A percentile compares a stretch with the other conserved stretches of the same genome.
Conservation (phyloP, 768 basidiomycete species). For the Leccinum longicurvipes region DNA sequence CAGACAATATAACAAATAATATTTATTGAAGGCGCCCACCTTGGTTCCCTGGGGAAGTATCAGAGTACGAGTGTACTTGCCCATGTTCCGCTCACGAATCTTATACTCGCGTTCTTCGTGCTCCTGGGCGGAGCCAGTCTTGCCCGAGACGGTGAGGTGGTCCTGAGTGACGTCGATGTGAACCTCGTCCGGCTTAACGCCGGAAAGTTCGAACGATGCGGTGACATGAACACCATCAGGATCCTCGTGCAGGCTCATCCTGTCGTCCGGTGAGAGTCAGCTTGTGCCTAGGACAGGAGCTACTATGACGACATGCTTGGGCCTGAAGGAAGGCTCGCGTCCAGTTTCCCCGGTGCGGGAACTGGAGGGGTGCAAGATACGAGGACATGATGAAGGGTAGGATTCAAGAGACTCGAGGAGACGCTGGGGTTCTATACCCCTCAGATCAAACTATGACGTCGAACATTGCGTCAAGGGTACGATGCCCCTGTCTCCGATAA, state of each 20-base stretch:
- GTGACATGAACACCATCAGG: constrained; percentile 45
- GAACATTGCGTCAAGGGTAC: constrained; percentile 3
- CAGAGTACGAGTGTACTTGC: constrained; percentile 47
- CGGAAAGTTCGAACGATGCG: constrained; percentile 58
- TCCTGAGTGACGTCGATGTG: constrained; percentile 50
- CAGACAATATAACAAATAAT: no score
- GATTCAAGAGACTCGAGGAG: not conserved
- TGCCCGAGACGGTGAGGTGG: constrained; percentile 49
- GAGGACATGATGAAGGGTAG: constrained; percentile 22
- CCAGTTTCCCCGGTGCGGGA: constrained; percentile 7
- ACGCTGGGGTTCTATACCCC: constrained; percentile 1
- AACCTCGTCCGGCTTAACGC: constrained; percentile 48
- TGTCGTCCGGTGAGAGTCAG: constrained; percentile 18
- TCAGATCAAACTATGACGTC: not conserved
- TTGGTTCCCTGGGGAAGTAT: constrained; percentile 48
- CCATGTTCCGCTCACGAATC: constrained; percentile 44
- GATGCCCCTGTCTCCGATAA: not conserved
- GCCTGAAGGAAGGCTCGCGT: constrained; percentile 26
- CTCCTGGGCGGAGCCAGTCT: constrained; percentile 34
- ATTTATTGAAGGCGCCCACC: constrained; percentile 26
- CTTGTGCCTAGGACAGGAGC: constrained; percentile 13
- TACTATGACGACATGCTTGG: constrained; percentile 25
- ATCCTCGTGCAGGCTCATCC: constrained; percentile 57
- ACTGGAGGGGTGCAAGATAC: constrained; percentile 18
- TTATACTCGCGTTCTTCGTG: constrained; percentile 35